These are phyloP conservation scores for Psilocybe cubensis DNA, from an alignment of 768 basidiomycete species.

Conservation along the genomic window DNA sequence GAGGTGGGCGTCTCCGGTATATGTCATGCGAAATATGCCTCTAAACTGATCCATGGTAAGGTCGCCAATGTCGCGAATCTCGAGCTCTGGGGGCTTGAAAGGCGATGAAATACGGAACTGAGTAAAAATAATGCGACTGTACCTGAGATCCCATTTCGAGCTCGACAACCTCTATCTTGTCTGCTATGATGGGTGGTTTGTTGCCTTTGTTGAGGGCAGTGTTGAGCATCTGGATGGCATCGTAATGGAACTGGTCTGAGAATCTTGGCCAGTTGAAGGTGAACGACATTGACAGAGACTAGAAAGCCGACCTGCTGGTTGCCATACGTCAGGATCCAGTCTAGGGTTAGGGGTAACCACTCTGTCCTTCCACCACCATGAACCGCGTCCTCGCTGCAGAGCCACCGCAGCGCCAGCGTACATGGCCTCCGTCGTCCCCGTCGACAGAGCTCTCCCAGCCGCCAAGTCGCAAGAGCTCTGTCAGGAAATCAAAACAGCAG, in stretches of 20 bases:
- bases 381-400: constrained; percentile 54
- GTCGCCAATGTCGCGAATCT: constrained; percentile 97
- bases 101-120: constrained; percentile 1
- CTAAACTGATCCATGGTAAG: constrained; percentile 94
- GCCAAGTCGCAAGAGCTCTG: constrained; percentile 34
- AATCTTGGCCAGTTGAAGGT: constrained; percentile 97
- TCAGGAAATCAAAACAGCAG: constrained; percentile 6
- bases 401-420: constrained; percentile 36
- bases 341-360: constrained; percentile 21
- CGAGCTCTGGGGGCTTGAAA: constrained; percentile 89
- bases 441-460: background rate
- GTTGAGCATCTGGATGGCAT: constrained; percentile 97
- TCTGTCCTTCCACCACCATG: constrained; percentile 40
- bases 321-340: background rate
- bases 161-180: constrained; percentile 96
- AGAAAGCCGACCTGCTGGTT: background rate
- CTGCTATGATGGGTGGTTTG: constrained; percentile 97
- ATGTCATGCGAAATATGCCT: constrained; percentile 95
- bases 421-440: constrained; percentile 48
- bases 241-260: constrained; percentile 93
- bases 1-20: constrained; percentile 92
- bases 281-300: constrained; percentile 66
- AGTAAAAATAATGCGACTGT: constrained; percentile 19
- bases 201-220: constrained; percentile 96
- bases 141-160: constrained; percentile 99